Base-by-base conservation (phyloP, 2,329 filamentous ascomycete genomes). In the Diaporthe ilicicola region DNA sequence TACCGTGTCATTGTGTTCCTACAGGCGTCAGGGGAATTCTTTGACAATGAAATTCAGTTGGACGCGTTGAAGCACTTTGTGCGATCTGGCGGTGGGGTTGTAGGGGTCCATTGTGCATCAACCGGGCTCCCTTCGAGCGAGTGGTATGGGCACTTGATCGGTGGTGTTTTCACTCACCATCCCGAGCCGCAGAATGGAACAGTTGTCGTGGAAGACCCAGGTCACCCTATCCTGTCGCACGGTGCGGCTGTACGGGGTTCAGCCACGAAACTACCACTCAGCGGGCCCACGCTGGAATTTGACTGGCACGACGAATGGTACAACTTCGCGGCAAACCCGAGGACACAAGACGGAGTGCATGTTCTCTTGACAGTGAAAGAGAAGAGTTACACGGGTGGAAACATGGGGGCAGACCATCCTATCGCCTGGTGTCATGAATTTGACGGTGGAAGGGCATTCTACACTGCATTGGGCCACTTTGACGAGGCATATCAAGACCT, bases 261-360 rank as follows among this genome's bases (percentile, higher is more conserved):
- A 65, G 27, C 37, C n/a, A 34, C 51, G 22, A 29, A 3, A 44
- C 37, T 12, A 3, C 13, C 55, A 12, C 22, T 13, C 3, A 19
- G n/a, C 32, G 73, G n/a, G 66, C 7, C 1, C 12, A 13, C 15
- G 8, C 1, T 17, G 19, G 24, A 75, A 51, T 78, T 77, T 72
- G 67, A 73, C 6, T 82, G 79, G 78, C 77, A 80, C 67, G 82
- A 84, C 64, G 82, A 84, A 74, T 84, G 82, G 81, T 84, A 84
- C 75, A 83, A 83, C 70, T 84, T 83, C 70, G 73, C 75, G 62
- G n/a, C 67, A 39, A 79, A 80, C 50, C 79, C 78, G 3, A 75
- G 78, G 37, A 50, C 62, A 13, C 75, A 75, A 29, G 54, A 62
- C 3, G 75, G 75, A 39, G 76, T 82, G 12, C 74, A 77, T 37